Evolutionary conservation across 148 eudicot species (phyloP).

Genomic region (Cornus suecica): DNA sequence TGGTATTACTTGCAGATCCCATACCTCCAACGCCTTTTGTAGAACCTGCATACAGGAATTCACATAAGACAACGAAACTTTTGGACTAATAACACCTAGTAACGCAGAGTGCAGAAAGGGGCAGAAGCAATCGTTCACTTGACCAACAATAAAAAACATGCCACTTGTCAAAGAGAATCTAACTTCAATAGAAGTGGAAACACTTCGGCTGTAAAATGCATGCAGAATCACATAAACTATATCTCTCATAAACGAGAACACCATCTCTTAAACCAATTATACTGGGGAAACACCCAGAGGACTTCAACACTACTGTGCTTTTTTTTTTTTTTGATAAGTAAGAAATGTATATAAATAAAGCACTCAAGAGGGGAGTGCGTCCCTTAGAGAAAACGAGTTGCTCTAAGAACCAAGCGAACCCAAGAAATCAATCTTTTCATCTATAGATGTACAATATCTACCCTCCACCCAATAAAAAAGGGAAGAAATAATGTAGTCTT

Average conservation of each 20-base stretch:
- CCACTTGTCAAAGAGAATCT: no score
- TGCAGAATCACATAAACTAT: not conserved
- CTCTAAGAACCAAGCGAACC: no score
- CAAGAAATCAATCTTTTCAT: no score
- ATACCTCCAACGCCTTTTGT: slow-evolving; percentile 78
- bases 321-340: no score
- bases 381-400: no score
- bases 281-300: not conserved
- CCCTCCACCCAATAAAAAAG: no score
- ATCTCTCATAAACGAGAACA: not conserved
- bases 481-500: no score
- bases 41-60: slow-evolving; percentile 43
- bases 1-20: slow-evolving; percentile 84
- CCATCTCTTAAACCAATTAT: not conserved
- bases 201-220: no score
- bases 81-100: not conserved
- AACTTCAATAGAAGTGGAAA: no score
- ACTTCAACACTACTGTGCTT: not conserved
- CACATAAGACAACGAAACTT: not conserved
- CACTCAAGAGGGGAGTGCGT: no score
- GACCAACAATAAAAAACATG: not conserved
- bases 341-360: no score
- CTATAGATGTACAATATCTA: no score
- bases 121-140: not conserved
- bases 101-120: not conserved